Base-by-base conservation (phyloP, 352 stramenopile species). In the Globisporangium perplexum region DNA sequence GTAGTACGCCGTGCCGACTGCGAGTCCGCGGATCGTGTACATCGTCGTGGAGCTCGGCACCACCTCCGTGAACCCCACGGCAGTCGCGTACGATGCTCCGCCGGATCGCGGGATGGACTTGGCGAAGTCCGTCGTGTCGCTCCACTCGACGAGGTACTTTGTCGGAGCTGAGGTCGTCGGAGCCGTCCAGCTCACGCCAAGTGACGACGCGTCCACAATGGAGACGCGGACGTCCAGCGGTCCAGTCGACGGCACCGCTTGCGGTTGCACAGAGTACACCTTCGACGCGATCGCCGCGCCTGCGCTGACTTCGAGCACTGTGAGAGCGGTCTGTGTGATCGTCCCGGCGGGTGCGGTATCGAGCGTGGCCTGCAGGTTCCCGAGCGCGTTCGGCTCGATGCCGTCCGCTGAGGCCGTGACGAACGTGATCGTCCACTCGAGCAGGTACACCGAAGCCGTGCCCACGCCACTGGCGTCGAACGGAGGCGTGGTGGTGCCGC, bases 381-480 rank as follows among this genome's bases (percentile, higher is more conserved):
- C 87, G 14, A 83, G 73, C 35, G 66, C 46, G 44, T 71, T 83
- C 35, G 74, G 78, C 23, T 60, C 63, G 10, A 90, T 49, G 0
- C 72, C 68, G 43, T 87, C 77, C 7, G 66, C 54, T 0, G 77
- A 87, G 14, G 63, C 31, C 0, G 63, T 65, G n/a, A 60, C 59
- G 59, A 94, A 96, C 8, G 80, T 93, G 35, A 96, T 88, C 18
- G 67, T 86, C 79, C 78, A 96, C 35, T 74, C 62, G n/a, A 93
- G 30, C 8, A 68, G 55, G 18, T 89, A 81, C 4, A 68, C 56
- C 1, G 38, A 59, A 1, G 55, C 53, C 1, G 73, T 86, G 33
- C 68, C 63, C 7, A 89, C 56, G 2, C 53, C 57, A 23, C 76
- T 86, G 0, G 33, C 44, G 41, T 94, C 83, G 28, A 77, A 90